Evolutionary conservation across 2,329 filamentous ascomycete species (phyloP), one percentile per base, ranked within the genome.

Genomic region (Alternaria hordeiaustralica): DNA sequence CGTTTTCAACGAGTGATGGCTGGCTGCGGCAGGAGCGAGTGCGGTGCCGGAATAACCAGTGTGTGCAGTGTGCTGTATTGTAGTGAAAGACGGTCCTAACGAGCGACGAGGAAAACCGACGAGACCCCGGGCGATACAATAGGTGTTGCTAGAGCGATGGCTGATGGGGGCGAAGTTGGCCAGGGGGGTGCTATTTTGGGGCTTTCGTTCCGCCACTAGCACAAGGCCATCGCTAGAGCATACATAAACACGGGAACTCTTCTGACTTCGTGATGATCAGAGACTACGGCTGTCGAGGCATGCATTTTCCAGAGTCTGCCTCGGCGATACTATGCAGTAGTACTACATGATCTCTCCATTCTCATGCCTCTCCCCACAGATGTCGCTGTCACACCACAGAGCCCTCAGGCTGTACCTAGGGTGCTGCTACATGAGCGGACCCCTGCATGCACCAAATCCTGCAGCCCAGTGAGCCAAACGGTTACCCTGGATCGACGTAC

Each of bases 1-100:
- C 46, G 61, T 64, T 65, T 71, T 69, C 67, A 77, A 71, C 74
- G 72, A 74, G 70, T 67, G 71, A 66, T 68, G 65, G 69, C 66
- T 68, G 60, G 66, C 65, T 65, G 13, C 30, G 33, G 69, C 71
- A 72, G 61, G 51, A 62, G 60, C 60, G 59, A 62, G 50, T 25
- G 58, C 55, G 58, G 43, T 50, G 46, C 58, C 55, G 61, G 59
- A 67, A 61, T n/a, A 44, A 11, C 43, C 30, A 58, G 13, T 7
- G 23, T 26, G 30, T 60, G 36, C 36, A 18, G 36, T 41, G 36
- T 33, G 4, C 28, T 33, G 30, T 41, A 41, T 41, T 41, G 46
- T 58, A 63, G 61, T 64, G 53, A 55, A 56, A 30, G 57, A 58
- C 28, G 25, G 49, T 65, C 49, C 60, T 64, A 72, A 71, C 68